Evolutionary conservation across 495 filamentous ascomycete species (phyloP), one percentile per base, ranked within the genome.

Genomic region (Ascobolus immersus): DNA sequence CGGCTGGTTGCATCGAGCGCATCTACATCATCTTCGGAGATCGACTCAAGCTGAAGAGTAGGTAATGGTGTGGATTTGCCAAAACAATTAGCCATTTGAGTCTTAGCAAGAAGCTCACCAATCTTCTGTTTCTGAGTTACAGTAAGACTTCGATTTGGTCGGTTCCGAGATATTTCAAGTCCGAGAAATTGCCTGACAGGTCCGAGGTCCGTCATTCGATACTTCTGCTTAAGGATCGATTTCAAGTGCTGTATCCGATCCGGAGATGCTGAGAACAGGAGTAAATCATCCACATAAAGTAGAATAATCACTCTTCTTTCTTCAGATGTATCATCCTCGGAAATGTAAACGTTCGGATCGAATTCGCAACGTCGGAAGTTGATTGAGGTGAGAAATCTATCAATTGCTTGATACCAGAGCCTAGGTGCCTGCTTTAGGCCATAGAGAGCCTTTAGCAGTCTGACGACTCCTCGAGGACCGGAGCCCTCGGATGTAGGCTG

Each of bases 121-220:
- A 35, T 33, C 7, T 35, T 39, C 0, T 17, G n/a, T 9, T 5
- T 22, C 24, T 39, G 37, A 4, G 19, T 15, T 0, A 36, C 6
- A 2, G 4, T 17, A 6, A 36, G 26, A 0, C 29, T 32, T 5
- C 11, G 6, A 2, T 2, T 7, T 1, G 2, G 15, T 5, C 6
- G 23, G 10, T 36, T 19, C n/a, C n/a, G n/a, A n/a, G n/a, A n/a
- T n/a, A 41, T 41, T 20, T 32, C 26, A 3, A 41, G 18, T 2
- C 34, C 34, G 5, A 41, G 26, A 12, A 41, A 41, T 36, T 21
- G 34, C 4, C 19, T 5, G 26, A 20, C 18, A 9, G 20, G 13
- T 18, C 34, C 39, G 25, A 41, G 39, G 15, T 41, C 34, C 3
- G 27, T 41, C 23, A 37, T 41, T 21, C 25, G 15, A 17, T 37